Percentiles rank a stretch among this genome's conserved stretches.
phyloP scores from a whole-genome alignment of 371 early-diverging fungal genomes.

The Amoeboaphelidium occidentale region DNA sequence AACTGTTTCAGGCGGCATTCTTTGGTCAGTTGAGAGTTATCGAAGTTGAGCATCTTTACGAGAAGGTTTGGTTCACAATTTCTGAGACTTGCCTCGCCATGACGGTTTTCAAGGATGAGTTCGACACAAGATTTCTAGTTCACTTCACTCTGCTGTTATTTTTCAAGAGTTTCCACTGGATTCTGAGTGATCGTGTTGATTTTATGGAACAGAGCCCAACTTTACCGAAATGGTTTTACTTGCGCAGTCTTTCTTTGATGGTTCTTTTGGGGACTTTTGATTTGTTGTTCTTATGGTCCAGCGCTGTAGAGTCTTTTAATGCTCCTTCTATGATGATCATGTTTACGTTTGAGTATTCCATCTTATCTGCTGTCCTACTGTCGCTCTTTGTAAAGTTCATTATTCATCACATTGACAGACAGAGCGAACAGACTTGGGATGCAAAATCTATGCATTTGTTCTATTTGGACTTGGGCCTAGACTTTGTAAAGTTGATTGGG shows the following conservation, averaged over 20 bases:
- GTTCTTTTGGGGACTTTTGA: too few relatives aligned
- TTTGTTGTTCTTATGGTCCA: too few relatives aligned
- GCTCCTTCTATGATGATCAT: conserved; percentile 76
- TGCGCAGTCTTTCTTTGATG: too few relatives aligned
- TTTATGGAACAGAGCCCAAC: conserved; percentile 40
- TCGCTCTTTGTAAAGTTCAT: conserved; percentile 53
- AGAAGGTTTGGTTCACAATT: conserved; percentile 82
- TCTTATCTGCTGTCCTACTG: conserved; percentile 41
- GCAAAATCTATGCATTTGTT: conserved; percentile 71
- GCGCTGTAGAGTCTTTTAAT: too few relatives aligned
- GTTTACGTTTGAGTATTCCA: conserved; percentile 88
- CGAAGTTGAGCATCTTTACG: conserved; percentile 85
- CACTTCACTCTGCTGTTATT: conserved; percentile 58
- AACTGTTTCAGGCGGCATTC: conserved; percentile 42
- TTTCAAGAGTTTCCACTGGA: conserved; percentile 86
- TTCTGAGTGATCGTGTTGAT: conserved; percentile 67
- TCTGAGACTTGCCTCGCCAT: conserved; percentile 84
- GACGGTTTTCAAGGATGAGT: conserved; percentile 84
- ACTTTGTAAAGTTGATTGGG: conserved; percentile 61
- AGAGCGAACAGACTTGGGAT: conserved; percentile 71
- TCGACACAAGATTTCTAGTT: conserved; percentile 54
- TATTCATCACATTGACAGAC: conserved; percentile 54
- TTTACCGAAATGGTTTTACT: too few relatives aligned
- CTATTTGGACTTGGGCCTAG: conserved; percentile 56
- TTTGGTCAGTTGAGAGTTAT: conserved; percentile 72